Conservation (phyloP, 2,329 filamentous ascomycete species). For the Geoglossum cookeanum region DNA sequence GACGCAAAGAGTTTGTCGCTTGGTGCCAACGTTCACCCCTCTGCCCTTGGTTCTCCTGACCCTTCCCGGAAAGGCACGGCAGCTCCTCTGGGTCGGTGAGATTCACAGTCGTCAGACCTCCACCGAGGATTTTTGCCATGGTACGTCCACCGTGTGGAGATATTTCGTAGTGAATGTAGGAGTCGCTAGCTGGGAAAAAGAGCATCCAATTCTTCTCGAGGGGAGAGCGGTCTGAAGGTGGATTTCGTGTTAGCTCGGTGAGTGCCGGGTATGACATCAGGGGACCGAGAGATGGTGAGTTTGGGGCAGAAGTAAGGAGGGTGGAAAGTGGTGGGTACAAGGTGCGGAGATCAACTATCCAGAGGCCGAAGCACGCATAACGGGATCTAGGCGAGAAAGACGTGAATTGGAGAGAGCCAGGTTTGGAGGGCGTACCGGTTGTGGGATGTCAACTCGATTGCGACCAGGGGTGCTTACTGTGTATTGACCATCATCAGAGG, state of each 20-base stretch:
- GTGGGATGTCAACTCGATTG: not conserved
- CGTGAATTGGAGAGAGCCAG: not conserved
- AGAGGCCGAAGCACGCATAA: conserved; percentile 19
- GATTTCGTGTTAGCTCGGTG: conserved; percentile 22
- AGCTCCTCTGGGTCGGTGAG: conserved; percentile 15
- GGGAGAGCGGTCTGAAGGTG: conserved; percentile 15
- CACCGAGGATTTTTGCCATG: conserved; percentile 16
- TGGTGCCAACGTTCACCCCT: conserved; percentile 20
- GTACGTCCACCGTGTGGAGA: conserved; percentile 13
- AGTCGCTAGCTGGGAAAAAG: conserved; percentile 18
- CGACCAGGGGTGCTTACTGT: conserved; percentile 12
- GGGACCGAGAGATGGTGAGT: conserved; percentile 9
- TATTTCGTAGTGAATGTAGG: conserved; percentile 22
- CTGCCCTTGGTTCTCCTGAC: conserved; percentile 9
- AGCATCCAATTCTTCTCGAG: conserved; percentile 25
- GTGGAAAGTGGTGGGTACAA: conserved; percentile 10
- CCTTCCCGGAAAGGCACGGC: conserved; percentile 12
- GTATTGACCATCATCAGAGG: conserved; percentile 21
- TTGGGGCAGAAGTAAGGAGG: conserved; percentile 12
- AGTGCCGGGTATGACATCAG: conserved; percentile 14
- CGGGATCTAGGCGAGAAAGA: conserved; percentile 10
- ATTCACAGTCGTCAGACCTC: conserved; percentile 16
- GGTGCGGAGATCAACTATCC: conserved; percentile 16
- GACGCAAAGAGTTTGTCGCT: conserved; percentile 20
- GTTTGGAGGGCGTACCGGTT: not conserved